A percentile compares a stretch with the other conserved stretches of the same genome.
Conservation (phyloP, 805 yeast genomes). For the Cyberlindnera euphorbiae region DNA sequence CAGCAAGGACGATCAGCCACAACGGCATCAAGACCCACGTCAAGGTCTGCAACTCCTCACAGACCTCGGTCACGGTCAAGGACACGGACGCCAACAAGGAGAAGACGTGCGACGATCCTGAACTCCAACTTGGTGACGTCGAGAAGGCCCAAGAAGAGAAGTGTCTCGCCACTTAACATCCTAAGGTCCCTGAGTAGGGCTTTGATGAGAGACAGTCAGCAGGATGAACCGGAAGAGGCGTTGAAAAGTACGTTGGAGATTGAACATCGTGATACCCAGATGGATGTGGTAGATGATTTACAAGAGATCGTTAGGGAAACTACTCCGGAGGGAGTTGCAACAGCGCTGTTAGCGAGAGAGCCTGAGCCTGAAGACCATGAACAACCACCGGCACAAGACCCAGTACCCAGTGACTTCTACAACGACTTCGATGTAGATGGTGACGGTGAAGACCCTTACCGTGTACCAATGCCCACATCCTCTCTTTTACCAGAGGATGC, state of each 20-base stretch:
- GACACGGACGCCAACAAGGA: conserved; percentile 22
- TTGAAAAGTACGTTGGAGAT: background rate
- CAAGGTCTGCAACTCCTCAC: conserved; percentile 14
- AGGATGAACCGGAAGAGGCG: background rate
- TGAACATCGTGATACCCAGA: background rate
- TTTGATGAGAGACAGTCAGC: conserved; percentile 10
- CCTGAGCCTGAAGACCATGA: no score
- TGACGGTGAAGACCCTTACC: background rate
- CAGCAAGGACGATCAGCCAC: conserved; percentile 9
- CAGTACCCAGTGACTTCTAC: background rate
- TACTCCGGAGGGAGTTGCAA: no score
- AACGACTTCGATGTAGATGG: background rate
- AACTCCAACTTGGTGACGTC: conserved; percentile 22
- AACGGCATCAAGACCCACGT: conserved; percentile 4
- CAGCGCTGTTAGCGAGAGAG: no score
- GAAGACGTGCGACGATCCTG: conserved; percentile 22
- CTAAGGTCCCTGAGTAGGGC: conserved; percentile 22
- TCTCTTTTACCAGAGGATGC: conserved; percentile 3
- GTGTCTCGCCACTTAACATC: conserved; percentile 21
- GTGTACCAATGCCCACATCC: conserved; percentile 2
- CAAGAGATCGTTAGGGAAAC: no score
- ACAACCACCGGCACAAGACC: background rate
- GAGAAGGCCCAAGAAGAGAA: conserved; percentile 16
- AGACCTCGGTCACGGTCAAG: conserved; percentile 20
- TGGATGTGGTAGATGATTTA: background rate